A percentile compares a stretch with the other conserved stretches of the same genome.
These are phyloP conservation scores for Medicago arabica DNA, from an alignment of 306 rosid species.

Conservation along the genomic window DNA sequence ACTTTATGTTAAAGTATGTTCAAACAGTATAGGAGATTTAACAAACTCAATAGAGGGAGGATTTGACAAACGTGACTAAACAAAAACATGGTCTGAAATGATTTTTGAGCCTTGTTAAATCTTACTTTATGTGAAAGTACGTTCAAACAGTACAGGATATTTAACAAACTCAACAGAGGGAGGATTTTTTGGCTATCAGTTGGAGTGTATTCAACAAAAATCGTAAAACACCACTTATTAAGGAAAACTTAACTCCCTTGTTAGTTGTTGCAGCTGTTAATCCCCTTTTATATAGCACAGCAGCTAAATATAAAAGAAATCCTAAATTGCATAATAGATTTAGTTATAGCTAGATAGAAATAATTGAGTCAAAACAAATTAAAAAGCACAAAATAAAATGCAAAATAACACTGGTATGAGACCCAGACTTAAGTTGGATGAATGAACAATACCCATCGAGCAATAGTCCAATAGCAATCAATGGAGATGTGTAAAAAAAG, in stretches of 20 bases:
- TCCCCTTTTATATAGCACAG: neutral
- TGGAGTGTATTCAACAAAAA: neutral
- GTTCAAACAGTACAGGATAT: neutral
- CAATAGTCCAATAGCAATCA: neutral
- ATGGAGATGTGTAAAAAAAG: neutral
- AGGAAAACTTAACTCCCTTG: neutral
- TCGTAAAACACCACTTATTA: neutral
- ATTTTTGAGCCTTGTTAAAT: conserved; percentile 14
- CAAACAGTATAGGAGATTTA: neutral
- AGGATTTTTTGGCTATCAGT: neutral
- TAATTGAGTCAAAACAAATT: neutral
- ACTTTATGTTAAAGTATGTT: neutral
- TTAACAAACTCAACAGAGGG: neutral
- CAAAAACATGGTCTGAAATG: conserved; percentile 1
- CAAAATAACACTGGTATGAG: neutral
- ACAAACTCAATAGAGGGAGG: neutral
- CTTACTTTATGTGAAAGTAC: neutral
- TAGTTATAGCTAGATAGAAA: neutral
- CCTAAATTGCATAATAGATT: neutral
- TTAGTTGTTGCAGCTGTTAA: neutral
- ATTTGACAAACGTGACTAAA: conserved; percentile 1
- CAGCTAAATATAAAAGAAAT: neutral
- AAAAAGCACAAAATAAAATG: neutral
- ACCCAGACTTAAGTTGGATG: neutral
- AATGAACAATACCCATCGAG: neutral